Conservation (phyloP, 345 rosid genomes). For the Pistacia integerrima region DNA sequence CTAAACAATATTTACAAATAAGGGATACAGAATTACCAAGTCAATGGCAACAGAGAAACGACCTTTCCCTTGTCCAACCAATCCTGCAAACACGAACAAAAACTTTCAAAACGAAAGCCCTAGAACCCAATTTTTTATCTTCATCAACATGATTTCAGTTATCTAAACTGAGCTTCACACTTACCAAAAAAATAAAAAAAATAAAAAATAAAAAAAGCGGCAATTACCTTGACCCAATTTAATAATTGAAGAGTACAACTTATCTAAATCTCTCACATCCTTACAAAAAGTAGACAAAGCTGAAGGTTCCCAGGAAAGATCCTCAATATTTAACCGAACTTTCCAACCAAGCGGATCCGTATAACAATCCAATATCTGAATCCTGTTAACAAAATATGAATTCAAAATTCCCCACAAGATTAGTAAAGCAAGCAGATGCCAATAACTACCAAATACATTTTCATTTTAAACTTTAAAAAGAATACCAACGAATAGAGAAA, state of each 20-base stretch:
- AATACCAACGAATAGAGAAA: neutral
- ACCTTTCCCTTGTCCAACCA: conserved; percentile 60
- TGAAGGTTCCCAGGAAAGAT: conserved; percentile 34
- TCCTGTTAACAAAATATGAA: conserved; percentile 37
- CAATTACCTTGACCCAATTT: conserved; percentile 71
- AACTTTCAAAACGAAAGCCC: neutral
- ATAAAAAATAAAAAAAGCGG: neutral
- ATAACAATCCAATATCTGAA: conserved; percentile 85
- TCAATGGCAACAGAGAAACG: conserved; percentile 79
- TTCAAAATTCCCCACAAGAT: conserved; percentile 9
- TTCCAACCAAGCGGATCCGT: conserved; percentile 90
- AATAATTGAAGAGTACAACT: conserved; percentile 53
- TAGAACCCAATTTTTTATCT: neutral
- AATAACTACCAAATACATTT: neutral
- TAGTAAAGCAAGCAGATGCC: neutral
- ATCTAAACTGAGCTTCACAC: neutral
- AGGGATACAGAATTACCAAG: conserved; percentile 50
- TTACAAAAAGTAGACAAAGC: conserved; percentile 31
- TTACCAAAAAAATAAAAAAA: conserved; percentile 9
- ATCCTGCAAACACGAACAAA: conserved; percentile 47
- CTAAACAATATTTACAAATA: conserved; percentile 14
- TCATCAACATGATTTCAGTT: neutral
- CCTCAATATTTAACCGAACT: conserved; percentile 31
- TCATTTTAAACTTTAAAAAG: no score
- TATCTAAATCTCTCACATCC: conserved; percentile 66